phyloP scores from a whole-genome alignment of 2,329 filamentous ascomycete genomes.

The Pseudogymnoascus pannorum region DNA sequence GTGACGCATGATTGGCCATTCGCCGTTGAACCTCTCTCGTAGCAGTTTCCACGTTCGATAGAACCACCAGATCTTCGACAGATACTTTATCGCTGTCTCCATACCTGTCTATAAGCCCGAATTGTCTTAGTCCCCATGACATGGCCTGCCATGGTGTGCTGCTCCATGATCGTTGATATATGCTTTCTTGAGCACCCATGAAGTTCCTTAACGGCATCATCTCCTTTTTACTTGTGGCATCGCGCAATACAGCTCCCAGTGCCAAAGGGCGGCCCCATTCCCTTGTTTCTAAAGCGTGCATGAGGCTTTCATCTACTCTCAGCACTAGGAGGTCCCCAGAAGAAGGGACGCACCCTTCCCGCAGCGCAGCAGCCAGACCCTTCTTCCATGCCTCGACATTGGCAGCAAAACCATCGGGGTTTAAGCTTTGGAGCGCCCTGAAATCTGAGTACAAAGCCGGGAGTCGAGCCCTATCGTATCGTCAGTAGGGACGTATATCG shows the following conservation, averaged over 20 bases:
- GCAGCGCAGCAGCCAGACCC: constrained; percentile 62
- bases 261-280: constrained; percentile 77
- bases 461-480: constrained; percentile 55
- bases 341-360: constrained; percentile 45
- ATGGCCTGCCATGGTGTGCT: constrained; percentile 60
- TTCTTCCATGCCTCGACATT: constrained; percentile 75
- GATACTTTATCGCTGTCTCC: constrained; percentile 48
- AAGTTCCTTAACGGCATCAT: constrained; percentile 69
- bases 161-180: constrained; percentile 64
- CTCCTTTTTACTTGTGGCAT: constrained; percentile 61
- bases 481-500: neutral
- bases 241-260: constrained; percentile 67
- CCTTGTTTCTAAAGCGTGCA: constrained; percentile 63
- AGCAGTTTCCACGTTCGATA: constrained; percentile 54
- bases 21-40: constrained; percentile 46
- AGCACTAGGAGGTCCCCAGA: constrained; percentile 45
- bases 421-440: constrained; percentile 61
- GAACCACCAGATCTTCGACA: constrained; percentile 56
- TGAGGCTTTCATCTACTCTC: constrained; percentile 53
- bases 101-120: constrained; percentile 51
- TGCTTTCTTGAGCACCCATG: constrained; percentile 54
- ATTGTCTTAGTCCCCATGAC: constrained; percentile 65
- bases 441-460: constrained; percentile 89
- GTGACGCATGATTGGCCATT: constrained; percentile 36
- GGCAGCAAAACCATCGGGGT: constrained; percentile 77